Conservation (phyloP, 2,329 filamentous ascomycete species). For the Xylariaceae sp. region DNA sequence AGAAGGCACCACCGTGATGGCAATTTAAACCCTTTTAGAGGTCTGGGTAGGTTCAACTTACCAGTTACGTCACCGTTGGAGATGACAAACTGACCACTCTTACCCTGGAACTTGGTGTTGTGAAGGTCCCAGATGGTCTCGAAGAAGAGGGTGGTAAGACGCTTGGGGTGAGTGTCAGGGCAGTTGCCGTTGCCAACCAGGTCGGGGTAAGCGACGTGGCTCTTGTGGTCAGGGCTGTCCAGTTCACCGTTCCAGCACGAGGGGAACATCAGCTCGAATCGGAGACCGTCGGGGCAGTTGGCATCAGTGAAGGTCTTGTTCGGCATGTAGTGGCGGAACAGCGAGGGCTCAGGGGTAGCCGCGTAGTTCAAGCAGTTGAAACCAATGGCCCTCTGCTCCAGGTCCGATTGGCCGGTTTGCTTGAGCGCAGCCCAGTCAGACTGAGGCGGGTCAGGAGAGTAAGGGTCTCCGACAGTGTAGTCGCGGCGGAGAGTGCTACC, state of each 20-base stretch:
- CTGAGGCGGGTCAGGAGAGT: slow-evolving; percentile 58
- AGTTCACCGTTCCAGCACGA: slow-evolving; percentile 81
- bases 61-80: slow-evolving; percentile 73
- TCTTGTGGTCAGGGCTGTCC: slow-evolving; percentile 51
- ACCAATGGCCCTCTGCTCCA: slow-evolving; percentile 76
- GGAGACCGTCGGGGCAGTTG: slow-evolving; percentile 75
- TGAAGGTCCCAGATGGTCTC: slow-evolving; percentile 80
- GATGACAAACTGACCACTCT: slow-evolving; percentile 65
- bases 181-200: slow-evolving; percentile 72
- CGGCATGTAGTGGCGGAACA: slow-evolving; percentile 77
- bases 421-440: slow-evolving; percentile 62
- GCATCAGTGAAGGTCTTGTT: slow-evolving; percentile 73
- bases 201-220: slow-evolving; percentile 72
- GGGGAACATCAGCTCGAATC: slow-evolving; percentile 81
- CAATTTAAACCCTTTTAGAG: background rate
- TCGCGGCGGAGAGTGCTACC: slow-evolving; percentile 64
- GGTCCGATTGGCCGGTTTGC: slow-evolving; percentile 59
- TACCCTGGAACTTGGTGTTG: slow-evolving; percentile 48
- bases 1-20: background rate
- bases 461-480: slow-evolving; percentile 64
- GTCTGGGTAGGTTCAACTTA: slow-evolving; percentile 32
- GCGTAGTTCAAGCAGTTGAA: slow-evolving; percentile 93
- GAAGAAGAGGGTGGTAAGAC: slow-evolving; percentile 71
- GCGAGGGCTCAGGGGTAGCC: slow-evolving; percentile 59
- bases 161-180: slow-evolving; percentile 61